Base-by-base conservation (phyloP, 176 grass and related monocot genomes). In the Hyparrhenia diplandra region DNA sequence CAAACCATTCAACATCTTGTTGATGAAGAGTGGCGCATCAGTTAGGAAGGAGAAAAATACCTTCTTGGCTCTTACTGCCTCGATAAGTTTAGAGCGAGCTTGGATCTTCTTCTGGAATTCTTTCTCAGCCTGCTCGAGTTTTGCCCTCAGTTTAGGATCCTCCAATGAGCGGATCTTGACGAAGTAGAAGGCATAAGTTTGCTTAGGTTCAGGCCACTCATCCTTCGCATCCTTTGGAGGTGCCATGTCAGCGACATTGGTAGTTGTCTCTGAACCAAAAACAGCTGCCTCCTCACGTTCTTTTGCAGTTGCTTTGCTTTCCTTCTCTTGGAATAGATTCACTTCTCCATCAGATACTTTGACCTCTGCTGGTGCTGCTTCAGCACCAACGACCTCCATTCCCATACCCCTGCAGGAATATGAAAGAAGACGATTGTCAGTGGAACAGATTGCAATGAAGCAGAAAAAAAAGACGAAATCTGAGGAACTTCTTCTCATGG, bases 141-240 rank as follows among this genome's bases (percentile, higher is more conserved):
- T 99, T 55, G 79, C 75, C 80, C 83, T 93, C 71, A 95, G 83
- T 80, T 95, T 93, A 67, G 96, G 90, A 78, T 99, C 96, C 68
- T 99, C 96, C 28, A 84, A 76, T 23, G 88, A 85, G 79, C 96
- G 91, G 76, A 88, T 32, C 74, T 86, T 99, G 66, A 85, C 47
- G 20, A 99, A 89, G 87, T 86, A 99, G 60, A 90, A 99, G 10
- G 46, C 57, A 66, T 95, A 30, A 60, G 80, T 88, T 85, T 95
- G 82, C 81, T 89, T 89, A 60, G 90, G 84, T 73, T 87, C 82
- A 73, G 90, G 90, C 96, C 96, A 99, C 51, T 99, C 92, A n/a
- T 95, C 96, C 74, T 73, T 70, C 13, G 73, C 96, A 25, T 99
- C 88, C 84, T 88, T 93, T 41, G 92, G 90, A 73, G 88, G 80